Conservation (phyloP, 106 monocot species). For the Ottelia alismoides region DNA sequence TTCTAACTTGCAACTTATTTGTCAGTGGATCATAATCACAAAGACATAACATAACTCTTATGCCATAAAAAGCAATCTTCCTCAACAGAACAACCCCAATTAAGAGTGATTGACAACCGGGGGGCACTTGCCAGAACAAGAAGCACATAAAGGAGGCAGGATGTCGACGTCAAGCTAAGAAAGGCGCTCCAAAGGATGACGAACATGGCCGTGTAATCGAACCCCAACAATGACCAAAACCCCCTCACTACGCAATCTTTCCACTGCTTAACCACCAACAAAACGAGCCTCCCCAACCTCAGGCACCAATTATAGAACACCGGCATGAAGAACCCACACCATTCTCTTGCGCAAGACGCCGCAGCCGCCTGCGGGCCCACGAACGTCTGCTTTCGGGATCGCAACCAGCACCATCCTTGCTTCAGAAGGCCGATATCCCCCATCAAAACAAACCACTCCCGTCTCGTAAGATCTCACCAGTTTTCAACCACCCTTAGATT, state of each 20-base stretch:
- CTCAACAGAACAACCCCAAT: no score
- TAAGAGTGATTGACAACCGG: no score
- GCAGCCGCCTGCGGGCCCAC: constrained; percentile 14
- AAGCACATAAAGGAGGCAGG: constrained; percentile 43
- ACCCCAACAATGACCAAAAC: constrained; percentile 31
- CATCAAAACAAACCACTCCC: constrained; percentile 20
- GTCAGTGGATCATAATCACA: no score
- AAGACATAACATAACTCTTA: no score
- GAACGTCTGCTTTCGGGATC: constrained; percentile 44
- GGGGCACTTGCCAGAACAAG: constrained; percentile 61
- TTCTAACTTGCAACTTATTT: no score
- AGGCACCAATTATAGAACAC: constrained; percentile 33
- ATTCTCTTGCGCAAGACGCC: constrained; percentile 22
- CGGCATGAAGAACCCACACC: constrained; percentile 38
- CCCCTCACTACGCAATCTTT: constrained; percentile 55
- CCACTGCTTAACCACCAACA: constrained; percentile 45
- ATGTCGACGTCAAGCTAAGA: constrained; percentile 57
- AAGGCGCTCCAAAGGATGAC: constrained; percentile 79
- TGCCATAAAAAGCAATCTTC: no score
- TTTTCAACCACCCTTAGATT: no score
- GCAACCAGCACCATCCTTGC: constrained; percentile 78
- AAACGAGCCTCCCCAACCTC: constrained; percentile 25
- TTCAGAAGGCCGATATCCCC: constrained; percentile 61
- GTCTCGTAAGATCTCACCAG: not conserved
- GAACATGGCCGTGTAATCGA: constrained; percentile 52